A percentile compares a stretch with the other conserved stretches of the same genome.
Conservation (phyloP, 2,329 filamentous ascomycete genomes). For the Colletotrichum euphorbiae region DNA sequence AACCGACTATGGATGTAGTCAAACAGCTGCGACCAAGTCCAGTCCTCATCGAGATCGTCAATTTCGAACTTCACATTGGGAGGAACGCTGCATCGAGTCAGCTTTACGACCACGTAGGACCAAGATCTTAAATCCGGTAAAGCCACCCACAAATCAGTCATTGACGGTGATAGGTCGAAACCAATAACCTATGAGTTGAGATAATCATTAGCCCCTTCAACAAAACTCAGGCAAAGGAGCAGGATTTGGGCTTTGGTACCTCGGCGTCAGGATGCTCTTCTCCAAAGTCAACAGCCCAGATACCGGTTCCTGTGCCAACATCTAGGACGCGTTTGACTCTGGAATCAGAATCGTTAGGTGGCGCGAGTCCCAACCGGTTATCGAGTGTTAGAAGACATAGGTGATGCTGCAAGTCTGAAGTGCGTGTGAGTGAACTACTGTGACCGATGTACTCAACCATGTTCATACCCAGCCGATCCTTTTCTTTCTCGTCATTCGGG, state of each 20-base stretch:
- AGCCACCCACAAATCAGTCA: conserved; percentile 49
- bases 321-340: conserved; percentile 40
- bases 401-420: conserved; percentile 62
- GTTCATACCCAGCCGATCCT: conserved; percentile 32
- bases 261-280: conserved; percentile 50
- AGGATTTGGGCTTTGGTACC: conserved; percentile 31
- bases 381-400: conserved; percentile 60
- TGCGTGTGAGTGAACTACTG: rapidly evolving
- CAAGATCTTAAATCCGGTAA: too few relatives aligned
- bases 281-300: conserved; percentile 46
- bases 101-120: not conserved
- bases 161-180: conserved; percentile 54
- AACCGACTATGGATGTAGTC: conserved; percentile 70
- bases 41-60: conserved; percentile 49
- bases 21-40: conserved; percentile 55
- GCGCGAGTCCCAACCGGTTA: not conserved
- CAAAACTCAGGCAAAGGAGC: too few relatives aligned
- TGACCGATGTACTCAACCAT: conserved; percentile 19
- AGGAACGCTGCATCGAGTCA: conserved; percentile 49
- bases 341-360: not conserved
- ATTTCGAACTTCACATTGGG: conserved; percentile 53
- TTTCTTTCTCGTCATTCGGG: conserved; percentile 30
- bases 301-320: conserved; percentile 42
- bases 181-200: conserved; percentile 46
- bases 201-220: not conserved